Evolutionary conservation across 371 early-diverging fungal species (phyloP).

Genomic region (Syncephalis fuscata): DNA sequence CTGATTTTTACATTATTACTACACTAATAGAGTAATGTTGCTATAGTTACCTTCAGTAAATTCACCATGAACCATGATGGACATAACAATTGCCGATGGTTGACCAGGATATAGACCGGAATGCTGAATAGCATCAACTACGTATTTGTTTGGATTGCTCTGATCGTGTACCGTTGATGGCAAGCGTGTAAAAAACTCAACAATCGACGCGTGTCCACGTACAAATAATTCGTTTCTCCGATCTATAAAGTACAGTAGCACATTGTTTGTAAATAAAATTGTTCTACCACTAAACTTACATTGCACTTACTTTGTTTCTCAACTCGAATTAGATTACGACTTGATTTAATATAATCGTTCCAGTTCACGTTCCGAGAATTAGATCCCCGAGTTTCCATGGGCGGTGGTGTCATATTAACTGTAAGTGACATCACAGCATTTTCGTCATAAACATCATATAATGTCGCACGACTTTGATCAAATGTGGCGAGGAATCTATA

Average conservation of each 20-base stretch:
- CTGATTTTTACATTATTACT: no score
- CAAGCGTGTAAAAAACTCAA: no score
- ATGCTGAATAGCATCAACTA: no score
- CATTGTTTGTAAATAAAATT: no score
- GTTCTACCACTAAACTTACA: neutral
- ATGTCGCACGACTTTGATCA: neutral
- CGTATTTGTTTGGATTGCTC: no score
- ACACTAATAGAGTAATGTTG: no score
- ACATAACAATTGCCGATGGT: neutral
- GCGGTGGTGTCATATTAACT: neutral
- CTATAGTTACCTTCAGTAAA: slow-evolving; percentile 2
- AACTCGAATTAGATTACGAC: neutral
- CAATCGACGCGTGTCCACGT: no score
- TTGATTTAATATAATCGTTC: neutral
- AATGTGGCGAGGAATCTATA: no score
- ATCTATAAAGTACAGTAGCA: no score
- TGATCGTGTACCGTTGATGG: no score
- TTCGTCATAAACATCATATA: neutral
- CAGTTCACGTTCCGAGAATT: neutral
- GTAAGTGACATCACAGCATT: neutral
- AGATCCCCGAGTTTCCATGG: neutral
- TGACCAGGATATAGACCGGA: no score
- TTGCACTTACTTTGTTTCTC: neutral
- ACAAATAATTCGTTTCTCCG: no score
- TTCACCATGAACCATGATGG: slow-evolving; percentile 1